phyloP scores from a whole-genome alignment of 2,329 filamentous ascomycete species.

The Botrytis aclada region DNA sequence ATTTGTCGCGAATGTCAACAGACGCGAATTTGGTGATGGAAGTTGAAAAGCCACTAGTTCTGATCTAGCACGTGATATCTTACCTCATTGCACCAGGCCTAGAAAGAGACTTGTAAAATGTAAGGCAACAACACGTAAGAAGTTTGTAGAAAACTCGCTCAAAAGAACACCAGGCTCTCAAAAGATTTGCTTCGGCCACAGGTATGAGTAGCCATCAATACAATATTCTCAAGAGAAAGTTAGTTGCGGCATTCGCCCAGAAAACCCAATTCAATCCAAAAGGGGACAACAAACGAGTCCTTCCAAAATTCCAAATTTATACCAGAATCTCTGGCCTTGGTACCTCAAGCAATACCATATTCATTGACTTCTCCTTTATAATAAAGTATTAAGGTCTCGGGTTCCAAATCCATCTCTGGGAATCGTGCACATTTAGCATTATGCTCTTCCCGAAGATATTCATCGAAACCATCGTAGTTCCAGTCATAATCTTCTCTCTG shows the following conservation, averaged over 20 bases:
- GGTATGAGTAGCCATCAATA: background rate
- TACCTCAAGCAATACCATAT: conserved; percentile 11
- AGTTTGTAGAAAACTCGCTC: background rate
- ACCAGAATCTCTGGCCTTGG: background rate
- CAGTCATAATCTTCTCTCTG: conserved; percentile 12
- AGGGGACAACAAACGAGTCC: background rate
- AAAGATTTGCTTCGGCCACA: background rate
- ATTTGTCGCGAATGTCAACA: conserved; percentile 7
- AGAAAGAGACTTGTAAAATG: background rate
- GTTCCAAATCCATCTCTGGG: background rate
- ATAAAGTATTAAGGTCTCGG: background rate
- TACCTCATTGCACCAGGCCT: background rate
- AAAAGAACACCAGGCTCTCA: background rate
- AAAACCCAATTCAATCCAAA: background rate
- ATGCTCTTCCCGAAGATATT: conserved; percentile 5
- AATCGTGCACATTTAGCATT: background rate
- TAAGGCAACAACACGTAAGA: background rate
- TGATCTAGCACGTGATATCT: background rate
- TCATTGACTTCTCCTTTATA: background rate
- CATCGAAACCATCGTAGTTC: conserved; percentile 6
- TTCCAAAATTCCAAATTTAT: background rate
- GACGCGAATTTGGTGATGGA: conserved; percentile 10
- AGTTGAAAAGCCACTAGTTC: background rate
- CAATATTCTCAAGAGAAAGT: background rate
- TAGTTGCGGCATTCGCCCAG: background rate